Percentiles rank a stretch among this genome's conserved stretches.
phyloP scores from a whole-genome alignment of 2,329 filamentous ascomycete genomes.

The Fusarium heterosporum region DNA sequence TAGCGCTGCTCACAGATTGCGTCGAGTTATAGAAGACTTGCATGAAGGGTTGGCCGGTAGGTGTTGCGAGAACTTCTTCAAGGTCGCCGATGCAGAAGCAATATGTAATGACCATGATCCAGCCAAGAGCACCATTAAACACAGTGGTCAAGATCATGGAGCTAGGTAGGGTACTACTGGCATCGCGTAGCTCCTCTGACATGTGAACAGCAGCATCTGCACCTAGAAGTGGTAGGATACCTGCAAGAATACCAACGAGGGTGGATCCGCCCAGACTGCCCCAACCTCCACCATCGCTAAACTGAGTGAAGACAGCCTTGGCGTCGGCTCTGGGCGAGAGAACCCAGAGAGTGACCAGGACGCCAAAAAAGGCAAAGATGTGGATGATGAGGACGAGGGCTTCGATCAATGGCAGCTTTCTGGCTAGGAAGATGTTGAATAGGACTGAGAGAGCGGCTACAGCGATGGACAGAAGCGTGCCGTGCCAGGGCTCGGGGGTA shows the following conservation, averaged over 20 bases:
- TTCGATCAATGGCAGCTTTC: conserved; percentile 35
- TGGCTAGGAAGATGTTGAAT: conserved; percentile 36
- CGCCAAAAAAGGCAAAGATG: conserved; percentile 41
- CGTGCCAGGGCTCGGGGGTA: conserved; percentile 34
- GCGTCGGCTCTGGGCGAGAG: conserved; percentile 36
- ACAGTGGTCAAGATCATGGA: conserved; percentile 39
- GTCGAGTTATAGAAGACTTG: conserved; percentile 42
- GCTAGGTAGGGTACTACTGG: conserved; percentile 33
- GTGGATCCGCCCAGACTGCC: conserved; percentile 32
- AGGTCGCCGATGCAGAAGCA: conserved; percentile 42
- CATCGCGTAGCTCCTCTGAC: conserved; percentile 40
- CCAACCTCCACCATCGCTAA: conserved; percentile 41
- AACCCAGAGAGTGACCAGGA: conserved; percentile 40
- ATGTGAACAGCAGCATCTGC: conserved; percentile 43
- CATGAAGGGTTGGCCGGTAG: conserved; percentile 42
- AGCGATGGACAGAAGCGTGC: conserved; percentile 29
- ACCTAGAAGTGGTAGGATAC: conserved; percentile 33
- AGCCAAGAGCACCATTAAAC: conserved; percentile 40
- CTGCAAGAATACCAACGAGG: conserved; percentile 40
- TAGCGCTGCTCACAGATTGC: conserved; percentile 30
- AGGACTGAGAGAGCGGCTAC: conserved; percentile 33
- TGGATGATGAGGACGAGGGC: conserved; percentile 34
- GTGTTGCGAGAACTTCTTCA: conserved; percentile 32
- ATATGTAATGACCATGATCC: conserved; percentile 43
- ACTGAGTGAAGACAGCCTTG: conserved; percentile 33